Evolutionary conservation across 2,329 filamentous ascomycete species (phyloP).

Genomic region (Nemania bipapillata): DNA sequence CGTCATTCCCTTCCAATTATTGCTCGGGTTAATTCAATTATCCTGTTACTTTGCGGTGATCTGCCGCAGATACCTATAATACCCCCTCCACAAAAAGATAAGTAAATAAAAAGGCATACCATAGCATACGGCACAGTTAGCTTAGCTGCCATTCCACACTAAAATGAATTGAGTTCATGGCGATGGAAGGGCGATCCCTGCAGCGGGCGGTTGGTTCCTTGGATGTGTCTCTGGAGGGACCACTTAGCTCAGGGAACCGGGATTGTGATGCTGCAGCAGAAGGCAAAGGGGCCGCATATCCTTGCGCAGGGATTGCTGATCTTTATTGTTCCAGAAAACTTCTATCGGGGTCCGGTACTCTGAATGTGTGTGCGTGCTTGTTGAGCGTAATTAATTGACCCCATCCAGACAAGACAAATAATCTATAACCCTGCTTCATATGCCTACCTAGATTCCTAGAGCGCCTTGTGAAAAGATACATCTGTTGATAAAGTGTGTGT

Average conservation of each 20-base stretch:
- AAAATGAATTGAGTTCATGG: conserved; percentile 18
- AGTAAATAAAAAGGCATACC: neutral
- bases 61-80: neutral
- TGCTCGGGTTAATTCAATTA: neutral
- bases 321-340: conserved; percentile 33
- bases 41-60: neutral
- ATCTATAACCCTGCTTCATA: neutral
- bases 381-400: neutral
- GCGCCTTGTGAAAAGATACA: neutral
- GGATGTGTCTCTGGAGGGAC: conserved; percentile 8
- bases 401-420: conserved; percentile 7
- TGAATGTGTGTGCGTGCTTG: conserved; percentile 18
- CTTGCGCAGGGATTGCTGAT: conserved; percentile 22
- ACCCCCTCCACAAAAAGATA: neutral
- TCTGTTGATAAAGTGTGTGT: neutral
- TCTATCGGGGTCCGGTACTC: conserved; percentile 23
- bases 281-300: conserved; percentile 22
- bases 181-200: conserved; percentile 31
- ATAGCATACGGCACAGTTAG: neutral
- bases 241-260: conserved; percentile 6
- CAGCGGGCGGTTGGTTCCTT: conserved; percentile 27
- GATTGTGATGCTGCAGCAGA: conserved; percentile 20
- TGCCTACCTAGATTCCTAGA: neutral
- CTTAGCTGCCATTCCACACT: neutral
- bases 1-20: neutral